Base-by-base conservation (phyloP, 208 protist genomes). In the Kentomonas sorsogonicus region DNA sequence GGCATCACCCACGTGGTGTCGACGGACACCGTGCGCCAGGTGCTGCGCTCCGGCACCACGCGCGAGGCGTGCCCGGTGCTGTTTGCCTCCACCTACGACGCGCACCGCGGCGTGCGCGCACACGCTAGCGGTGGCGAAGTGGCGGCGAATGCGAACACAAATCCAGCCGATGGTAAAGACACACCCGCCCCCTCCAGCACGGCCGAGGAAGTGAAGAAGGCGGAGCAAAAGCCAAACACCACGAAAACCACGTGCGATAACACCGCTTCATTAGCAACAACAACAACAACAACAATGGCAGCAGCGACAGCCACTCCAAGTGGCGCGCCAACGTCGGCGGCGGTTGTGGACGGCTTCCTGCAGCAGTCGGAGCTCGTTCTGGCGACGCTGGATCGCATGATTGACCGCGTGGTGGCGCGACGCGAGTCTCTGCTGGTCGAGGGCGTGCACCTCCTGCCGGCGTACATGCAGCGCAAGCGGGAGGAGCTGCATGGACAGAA, bases 1-100 rank as follows among this genome's bases (percentile, higher is more conserved):
- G 77, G 85, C 40, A 84, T 96, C 25, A 63, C 70, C 11, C 83
- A 83, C 26, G 74, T 97, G 13, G 64, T 97, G 13, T 96, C 90
- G 2, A 97, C 94, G 6, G 94, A 97, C 61, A 93, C 75, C 9
- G 86, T 97, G 25, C 72, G 94, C 20, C 89, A 97, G 45, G 74
- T 88, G 43, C 55, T 97, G 22, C 77, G 91, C 13, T 20, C 40
- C 11, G 63, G 68, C 3, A 36, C 82, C 29, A 60, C 48, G 6
- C 51, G 63, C 2, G 62, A 58, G 15, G 53, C 60, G 27, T 77
- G 62, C 53, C 74, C 77, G 6, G 65, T 79, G 51, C 58, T 89
- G 16, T 85, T 81, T 46, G 36, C 71, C 16, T 89, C 82, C 5
- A 86, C 82, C 13, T 89, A 89, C 56, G 74, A 84, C 38, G 82